phyloP scores from a whole-genome alignment of 306 rosid species.

The Echinosophora koreensis region DNA sequence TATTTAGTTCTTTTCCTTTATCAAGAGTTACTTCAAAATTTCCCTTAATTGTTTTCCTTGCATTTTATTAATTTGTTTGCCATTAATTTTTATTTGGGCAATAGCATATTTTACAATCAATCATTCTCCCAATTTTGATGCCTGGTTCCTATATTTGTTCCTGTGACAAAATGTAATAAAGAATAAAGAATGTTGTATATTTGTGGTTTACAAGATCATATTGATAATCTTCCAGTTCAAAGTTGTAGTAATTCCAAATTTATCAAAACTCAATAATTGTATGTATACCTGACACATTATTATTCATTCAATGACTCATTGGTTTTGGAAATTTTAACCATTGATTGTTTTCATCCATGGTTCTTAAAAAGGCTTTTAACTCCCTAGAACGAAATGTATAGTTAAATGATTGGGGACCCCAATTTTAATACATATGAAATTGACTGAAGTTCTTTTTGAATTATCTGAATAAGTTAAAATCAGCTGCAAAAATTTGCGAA shows the following conservation, averaged over 20 bases:
- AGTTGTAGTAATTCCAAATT: background rate
- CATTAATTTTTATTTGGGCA: constrained; percentile 1
- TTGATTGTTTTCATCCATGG: background rate
- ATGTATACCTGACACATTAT: too few relatives aligned
- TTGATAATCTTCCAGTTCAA: constrained; percentile 7
- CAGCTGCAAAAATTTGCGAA: background rate
- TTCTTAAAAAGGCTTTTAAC: background rate
- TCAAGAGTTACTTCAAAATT: background rate
- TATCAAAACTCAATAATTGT: background rate
- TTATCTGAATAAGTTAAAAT: background rate
- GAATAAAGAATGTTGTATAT: background rate
- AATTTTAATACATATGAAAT: background rate
- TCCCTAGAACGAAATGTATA: background rate
- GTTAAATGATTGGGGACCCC: background rate
- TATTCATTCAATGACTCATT: background rate
- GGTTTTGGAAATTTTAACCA: background rate
- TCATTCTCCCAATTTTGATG: background rate
- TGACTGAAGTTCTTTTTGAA: background rate
- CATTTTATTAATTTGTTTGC: background rate
- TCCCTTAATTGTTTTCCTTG: background rate
- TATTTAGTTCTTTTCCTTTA: constrained; percentile 34
- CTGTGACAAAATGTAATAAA: background rate
- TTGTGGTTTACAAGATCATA: background rate
- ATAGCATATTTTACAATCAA: background rate
- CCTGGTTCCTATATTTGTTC: background rate